Evolutionary conservation across 2,329 filamentous ascomycete genomes (phyloP).

Genomic region (Microascus cirrosus): DNA sequence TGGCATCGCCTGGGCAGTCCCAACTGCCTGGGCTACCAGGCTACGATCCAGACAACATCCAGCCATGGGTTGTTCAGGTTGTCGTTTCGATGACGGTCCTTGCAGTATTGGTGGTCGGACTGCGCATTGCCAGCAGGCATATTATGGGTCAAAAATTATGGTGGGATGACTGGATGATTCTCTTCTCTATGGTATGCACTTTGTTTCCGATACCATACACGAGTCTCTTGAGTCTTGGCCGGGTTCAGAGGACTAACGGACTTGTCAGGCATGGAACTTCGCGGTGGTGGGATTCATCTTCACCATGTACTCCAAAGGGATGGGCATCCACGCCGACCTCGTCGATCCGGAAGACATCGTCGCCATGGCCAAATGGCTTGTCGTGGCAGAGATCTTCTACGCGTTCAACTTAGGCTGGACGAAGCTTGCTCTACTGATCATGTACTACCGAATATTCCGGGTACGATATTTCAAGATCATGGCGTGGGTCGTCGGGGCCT

Average conservation of each 20-base stretch:
- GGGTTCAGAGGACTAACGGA: background rate
- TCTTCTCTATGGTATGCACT: constrained; percentile 31
- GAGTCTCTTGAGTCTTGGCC: background rate
- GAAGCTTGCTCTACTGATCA: constrained; percentile 36
- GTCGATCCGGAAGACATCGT: constrained; percentile 24
- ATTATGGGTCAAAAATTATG: constrained; percentile 30
- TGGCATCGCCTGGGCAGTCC: constrained; percentile 2
- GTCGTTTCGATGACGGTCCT: constrained; percentile 28
- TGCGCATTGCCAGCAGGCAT: constrained; percentile 28
- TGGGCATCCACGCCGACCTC: constrained; percentile 32
- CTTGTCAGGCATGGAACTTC: constrained; percentile 24
- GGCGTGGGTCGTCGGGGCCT: constrained; percentile 24
- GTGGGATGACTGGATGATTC: constrained; percentile 39
- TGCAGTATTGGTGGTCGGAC: constrained; percentile 22
- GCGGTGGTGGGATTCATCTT: constrained; percentile 34
- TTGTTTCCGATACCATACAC: background rate
- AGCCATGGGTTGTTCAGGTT: constrained; percentile 29
- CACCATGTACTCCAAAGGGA: constrained; percentile 31
- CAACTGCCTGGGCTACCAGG: constrained; percentile 15
- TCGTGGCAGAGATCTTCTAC: constrained; percentile 36
- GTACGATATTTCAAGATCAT: constrained; percentile 28
- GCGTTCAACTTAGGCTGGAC: constrained; percentile 35
- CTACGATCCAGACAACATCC: constrained; percentile 23
- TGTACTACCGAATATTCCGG: constrained; percentile 42
- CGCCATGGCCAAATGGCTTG: constrained; percentile 32